Base-by-base conservation (phyloP, 2,329 filamentous ascomycete species). In the Botrytis byssoidea region DNA sequence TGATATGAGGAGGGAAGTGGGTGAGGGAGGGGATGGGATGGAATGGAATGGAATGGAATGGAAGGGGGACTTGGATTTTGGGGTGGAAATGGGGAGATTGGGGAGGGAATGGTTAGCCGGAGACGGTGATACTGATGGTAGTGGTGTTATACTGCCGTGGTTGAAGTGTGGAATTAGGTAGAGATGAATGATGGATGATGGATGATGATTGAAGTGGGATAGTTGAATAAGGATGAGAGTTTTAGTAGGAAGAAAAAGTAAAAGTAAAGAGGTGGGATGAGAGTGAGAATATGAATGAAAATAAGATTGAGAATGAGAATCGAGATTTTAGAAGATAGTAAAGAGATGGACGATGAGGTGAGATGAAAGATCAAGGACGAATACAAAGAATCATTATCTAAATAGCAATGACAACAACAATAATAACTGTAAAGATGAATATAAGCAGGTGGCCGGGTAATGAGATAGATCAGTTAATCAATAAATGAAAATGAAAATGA, bases 391-490 rank as follows among this genome's bases (percentile, higher is more conserved):
- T 16, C 25, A 55, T 55, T 12, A 16, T 14, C 12, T 55, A n/a
- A n/a, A 16, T 6, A 5, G 7, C 25, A 14, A 25, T 4, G n/a
- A 32, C 8, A 25, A 32, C 8, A 51, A 32, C 4, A 40, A 40
- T 4, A 14, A n/a, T 2, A 55, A 32, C 20, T 3, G 29, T 35
- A 35, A 35, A 18, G 4, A 5, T 4, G 12, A n/a, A 37, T 1
- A 40, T 40, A 37, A 2, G 59, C 8, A 22, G 4, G 37, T 40
- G 12, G 37, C 16, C 3, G n/a, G 16, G 12, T 22, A 40, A 37
- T n/a, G 25, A 2, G 3, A 18, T 0, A 9, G n/a, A 18, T 55
- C 3, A 18, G 1, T 57, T 5, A 55, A 16, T 6, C 4, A n/a
- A n/a, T n/a, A n/a, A n/a, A n/a, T n/a, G n/a, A n/a, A n/a, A n/a